Base-by-base conservation (phyloP, 805 yeast species). In the Metschnikowia kofuensis region DNA sequence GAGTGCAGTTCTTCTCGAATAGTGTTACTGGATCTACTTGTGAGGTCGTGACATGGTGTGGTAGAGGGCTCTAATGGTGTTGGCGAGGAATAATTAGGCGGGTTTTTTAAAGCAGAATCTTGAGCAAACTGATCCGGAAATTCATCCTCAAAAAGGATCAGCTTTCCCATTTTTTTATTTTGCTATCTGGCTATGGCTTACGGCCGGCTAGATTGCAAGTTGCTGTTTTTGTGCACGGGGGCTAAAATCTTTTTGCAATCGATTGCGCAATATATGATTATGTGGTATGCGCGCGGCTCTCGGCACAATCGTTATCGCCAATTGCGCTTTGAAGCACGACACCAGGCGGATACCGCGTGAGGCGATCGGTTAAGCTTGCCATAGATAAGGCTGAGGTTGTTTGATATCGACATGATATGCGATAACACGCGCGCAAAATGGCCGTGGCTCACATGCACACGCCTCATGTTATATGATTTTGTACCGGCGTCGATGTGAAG, bases 131-230 rank as follows among this genome's bases (percentile, higher is more conserved):
- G 35, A 27, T 6, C 35, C 21, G 30, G 35, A 31, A 29, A n/a
- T 10, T 35, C 35, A n/a, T 46, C 49, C 37, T 42, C 50, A 12
- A 47, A 47, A 34, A 47, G 50, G 12, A 47, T 42, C 50, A 47
- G 50, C n/a, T 34, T 42, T 35, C 43, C 15, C 31, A 42, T 47
- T 46, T 47, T 38, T 27, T 35, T 12, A 13, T 15, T 9, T 11
- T 36, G 39, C 21, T 21, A 21, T 21, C 21, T 21, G 21, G 21
- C 21, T 21, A 16, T 36, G 39, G 39, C 29, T 12, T 12, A 14
- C 15, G 36, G 11, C n/a, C 11, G 39, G 39, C 30, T 15, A 16
- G 11, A 15, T 16, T 36, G 28, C 27, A 36, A 15, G 12, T 12
- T n/a, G 15, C n/a, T n/a, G 12, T 7, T n/a, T 10, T 12, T 13